Conservation (phyloP, 192 early-diverging fungal species). For the Endogone sp. region DNA sequence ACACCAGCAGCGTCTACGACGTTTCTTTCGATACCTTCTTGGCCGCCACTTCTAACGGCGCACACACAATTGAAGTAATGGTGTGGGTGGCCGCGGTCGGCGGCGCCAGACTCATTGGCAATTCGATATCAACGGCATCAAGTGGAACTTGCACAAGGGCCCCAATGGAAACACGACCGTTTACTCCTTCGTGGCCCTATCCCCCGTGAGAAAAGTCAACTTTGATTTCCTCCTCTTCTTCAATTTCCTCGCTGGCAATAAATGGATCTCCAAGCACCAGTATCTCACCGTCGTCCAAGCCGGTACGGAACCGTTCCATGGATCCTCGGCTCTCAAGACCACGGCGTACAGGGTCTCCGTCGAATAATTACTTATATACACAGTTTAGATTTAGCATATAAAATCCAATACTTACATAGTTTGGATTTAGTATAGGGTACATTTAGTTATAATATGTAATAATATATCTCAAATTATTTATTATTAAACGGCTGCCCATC, state of each 20-base stretch:
- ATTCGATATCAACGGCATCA: neutral
- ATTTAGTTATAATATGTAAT: too few relatives aligned
- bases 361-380: neutral
- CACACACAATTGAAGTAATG: conserved; percentile 5
- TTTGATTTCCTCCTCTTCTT: conserved; percentile 2
- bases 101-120: conserved; percentile 5
- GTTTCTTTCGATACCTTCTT: conserved; percentile 9
- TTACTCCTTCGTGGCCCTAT: conserved; percentile 6
- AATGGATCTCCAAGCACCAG: conserved; percentile 2
- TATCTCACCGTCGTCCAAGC: conserved; percentile 6
- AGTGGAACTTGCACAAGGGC: conserved; percentile 5
- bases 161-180: conserved; percentile 9
- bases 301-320: conserved; percentile 10
- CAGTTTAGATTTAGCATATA: too few relatives aligned
- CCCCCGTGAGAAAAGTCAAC: neutral
- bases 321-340: neutral
- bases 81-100: conserved; percentile 9
- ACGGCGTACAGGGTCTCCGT: conserved; percentile 3
- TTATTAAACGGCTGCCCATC: too few relatives aligned
- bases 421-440: too few relatives aligned
- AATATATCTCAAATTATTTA: too few relatives aligned
- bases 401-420: too few relatives aligned
- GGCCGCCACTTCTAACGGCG: neutral
- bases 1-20: conserved; percentile 5
- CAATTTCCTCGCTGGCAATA: neutral